phyloP scores from a whole-genome alignment of 169 alveolate genomes.

The Besnoitia besnoiti region DNA sequence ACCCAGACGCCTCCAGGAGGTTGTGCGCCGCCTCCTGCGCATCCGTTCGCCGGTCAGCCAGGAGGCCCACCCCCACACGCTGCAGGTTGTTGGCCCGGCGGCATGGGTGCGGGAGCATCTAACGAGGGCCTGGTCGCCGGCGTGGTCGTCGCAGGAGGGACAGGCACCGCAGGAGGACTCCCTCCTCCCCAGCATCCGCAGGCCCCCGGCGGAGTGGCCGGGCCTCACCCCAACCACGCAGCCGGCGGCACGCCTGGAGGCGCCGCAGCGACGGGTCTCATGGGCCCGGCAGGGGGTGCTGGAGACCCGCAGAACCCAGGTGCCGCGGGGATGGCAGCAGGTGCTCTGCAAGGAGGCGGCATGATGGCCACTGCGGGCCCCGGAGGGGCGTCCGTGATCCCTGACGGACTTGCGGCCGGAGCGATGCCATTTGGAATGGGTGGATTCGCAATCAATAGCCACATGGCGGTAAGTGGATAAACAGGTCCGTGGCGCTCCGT shows the following conservation, averaged over 20 bases:
- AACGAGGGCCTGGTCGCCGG: neutral
- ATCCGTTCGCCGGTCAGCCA: neutral
- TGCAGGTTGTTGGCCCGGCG: neutral
- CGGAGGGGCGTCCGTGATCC: neutral
- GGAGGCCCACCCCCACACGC: neutral
- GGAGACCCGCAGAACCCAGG: conserved; percentile 1
- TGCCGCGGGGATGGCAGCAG: neutral
- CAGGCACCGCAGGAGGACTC: neutral
- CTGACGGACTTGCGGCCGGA: conserved; percentile 10
- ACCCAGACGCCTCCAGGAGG: neutral
- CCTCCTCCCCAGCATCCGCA: neutral
- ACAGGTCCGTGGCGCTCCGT: no score
- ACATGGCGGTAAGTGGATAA: conserved; percentile 14
- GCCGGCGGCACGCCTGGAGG: neutral
- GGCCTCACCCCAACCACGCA: neutral
- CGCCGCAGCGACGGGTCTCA: neutral
- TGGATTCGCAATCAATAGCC: conserved; percentile 14
- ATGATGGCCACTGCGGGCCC: neutral
- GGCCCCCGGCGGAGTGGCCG: neutral
- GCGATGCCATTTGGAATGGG: conserved; percentile 14
- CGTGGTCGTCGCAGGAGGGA: neutral
- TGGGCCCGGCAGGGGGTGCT: neutral
- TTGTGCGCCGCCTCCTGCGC: neutral
- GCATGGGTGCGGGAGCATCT: neutral
- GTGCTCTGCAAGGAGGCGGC: neutral